Conservation (phyloP, 2,329 filamentous ascomycete species). For the Podosphaera xanthii region DNA sequence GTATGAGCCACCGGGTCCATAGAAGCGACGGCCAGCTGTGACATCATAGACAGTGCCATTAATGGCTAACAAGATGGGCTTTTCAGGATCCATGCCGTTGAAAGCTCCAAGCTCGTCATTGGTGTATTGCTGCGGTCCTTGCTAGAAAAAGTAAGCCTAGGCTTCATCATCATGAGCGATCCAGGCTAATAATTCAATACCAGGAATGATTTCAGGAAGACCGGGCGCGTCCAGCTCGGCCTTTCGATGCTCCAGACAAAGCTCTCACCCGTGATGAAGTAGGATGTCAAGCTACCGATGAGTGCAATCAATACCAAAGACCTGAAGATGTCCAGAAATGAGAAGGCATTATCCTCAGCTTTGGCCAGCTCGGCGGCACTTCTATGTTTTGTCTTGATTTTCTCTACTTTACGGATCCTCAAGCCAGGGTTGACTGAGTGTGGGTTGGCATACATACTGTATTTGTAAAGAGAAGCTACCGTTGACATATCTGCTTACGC, state of each 20-base stretch:
- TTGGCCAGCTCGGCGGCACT: conserved; percentile 5
- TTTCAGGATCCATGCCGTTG: conserved; percentile 51
- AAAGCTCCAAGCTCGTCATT: conserved; percentile 49
- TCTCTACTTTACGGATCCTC: no score
- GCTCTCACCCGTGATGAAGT: conserved; percentile 15
- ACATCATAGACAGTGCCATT: conserved; percentile 78
- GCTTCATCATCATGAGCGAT: background rate
- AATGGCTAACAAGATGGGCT: conserved; percentile 76
- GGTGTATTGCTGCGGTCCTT: conserved; percentile 45
- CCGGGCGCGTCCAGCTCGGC: conserved; percentile 9
- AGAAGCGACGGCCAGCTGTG: conserved; percentile 40
- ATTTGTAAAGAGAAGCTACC: no score
- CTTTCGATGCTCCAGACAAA: conserved; percentile 12
- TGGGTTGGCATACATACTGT: no score
- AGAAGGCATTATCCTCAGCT: conserved; percentile 12
- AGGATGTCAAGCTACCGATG: conserved; percentile 9
- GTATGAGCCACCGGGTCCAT: conserved; percentile 72
- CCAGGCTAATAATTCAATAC: conserved; percentile 4
- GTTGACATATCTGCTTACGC: no score
- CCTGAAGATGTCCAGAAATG: conserved; percentile 11
- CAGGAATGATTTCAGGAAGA: conserved; percentile 10
- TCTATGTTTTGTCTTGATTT: background rate
- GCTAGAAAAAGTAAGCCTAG: conserved; percentile 16
- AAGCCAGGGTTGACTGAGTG: no score
- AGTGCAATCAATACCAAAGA: conserved; percentile 12